Conservation (phyloP, 2,329 filamentous ascomycete genomes). For the Fusarium brevicatenulatum region DNA sequence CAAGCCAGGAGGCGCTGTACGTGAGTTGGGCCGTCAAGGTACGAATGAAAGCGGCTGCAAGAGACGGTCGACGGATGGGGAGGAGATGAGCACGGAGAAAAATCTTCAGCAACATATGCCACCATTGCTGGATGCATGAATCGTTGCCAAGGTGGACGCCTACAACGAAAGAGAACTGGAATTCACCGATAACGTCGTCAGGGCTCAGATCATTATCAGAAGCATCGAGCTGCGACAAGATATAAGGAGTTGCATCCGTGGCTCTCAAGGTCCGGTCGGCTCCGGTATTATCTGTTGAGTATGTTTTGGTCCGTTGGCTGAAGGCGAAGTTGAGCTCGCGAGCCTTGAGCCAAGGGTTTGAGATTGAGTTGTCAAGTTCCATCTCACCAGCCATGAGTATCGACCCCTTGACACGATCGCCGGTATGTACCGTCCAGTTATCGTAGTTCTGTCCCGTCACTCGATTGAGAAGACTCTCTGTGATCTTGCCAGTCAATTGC, state of each 20-base stretch:
- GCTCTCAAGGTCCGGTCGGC: constrained; percentile 56
- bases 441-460: constrained; percentile 55
- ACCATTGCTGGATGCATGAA: constrained; percentile 71
- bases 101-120: constrained; percentile 62
- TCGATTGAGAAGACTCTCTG: constrained; percentile 55
- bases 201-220: constrained; percentile 41
- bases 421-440: constrained; percentile 65
- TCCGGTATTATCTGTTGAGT: constrained; percentile 52
- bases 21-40: constrained; percentile 65
- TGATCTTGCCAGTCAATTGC: constrained; percentile 61
- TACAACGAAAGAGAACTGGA: constrained; percentile 69
- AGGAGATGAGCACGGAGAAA: constrained; percentile 63
- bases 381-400: constrained; percentile 51
- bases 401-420: constrained; percentile 61
- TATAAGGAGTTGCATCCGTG: constrained; percentile 60
- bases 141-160: constrained; percentile 68
- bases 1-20: constrained; percentile 62
- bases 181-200: constrained; percentile 65
- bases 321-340: constrained; percentile 62
- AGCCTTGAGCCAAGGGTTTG: constrained; percentile 46
- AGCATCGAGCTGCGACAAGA: constrained; percentile 53
- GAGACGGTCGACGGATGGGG: constrained; percentile 52
- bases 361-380: constrained; percentile 54
- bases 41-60: constrained; percentile 60
- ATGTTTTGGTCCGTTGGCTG: constrained; percentile 54